Percentiles rank a stretch among this genome's conserved stretches.
phyloP scores from a whole-genome alignment of 352 stramenopile species.

The Plasmopara viticola region DNA sequence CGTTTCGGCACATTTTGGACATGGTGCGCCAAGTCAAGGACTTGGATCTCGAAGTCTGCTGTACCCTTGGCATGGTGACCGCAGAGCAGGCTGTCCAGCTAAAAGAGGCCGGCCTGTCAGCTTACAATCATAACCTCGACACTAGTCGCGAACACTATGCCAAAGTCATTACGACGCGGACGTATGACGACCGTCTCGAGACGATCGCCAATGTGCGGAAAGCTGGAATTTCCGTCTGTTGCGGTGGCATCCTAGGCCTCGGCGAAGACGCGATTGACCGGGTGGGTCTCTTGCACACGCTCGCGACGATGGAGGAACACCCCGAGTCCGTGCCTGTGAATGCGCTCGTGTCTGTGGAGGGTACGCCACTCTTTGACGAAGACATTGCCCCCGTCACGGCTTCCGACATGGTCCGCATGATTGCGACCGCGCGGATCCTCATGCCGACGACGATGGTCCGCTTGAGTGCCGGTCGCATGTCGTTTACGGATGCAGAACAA shows the following conservation, averaged over 20 bases:
- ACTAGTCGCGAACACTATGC: slow-evolving; percentile 97
- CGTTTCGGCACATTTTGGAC: slow-evolving; percentile 95
- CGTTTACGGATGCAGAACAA: slow-evolving; percentile 95
- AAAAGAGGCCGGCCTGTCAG: slow-evolving; percentile 95
- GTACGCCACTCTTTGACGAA: slow-evolving; percentile 91
- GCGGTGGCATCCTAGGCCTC: slow-evolving; percentile 95
- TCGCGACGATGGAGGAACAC: slow-evolving; percentile 94
- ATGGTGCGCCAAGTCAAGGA: slow-evolving; percentile 93
- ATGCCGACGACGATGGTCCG: slow-evolving; percentile 98
- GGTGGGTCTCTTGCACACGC: slow-evolving; percentile 92
- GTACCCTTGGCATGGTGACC: slow-evolving; percentile 96
- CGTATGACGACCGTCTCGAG: slow-evolving; percentile 94
- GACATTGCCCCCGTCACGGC: slow-evolving; percentile 85
- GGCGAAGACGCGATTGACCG: slow-evolving; percentile 93
- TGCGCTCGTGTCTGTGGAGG: slow-evolving; percentile 92
- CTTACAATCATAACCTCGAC: slow-evolving; percentile 99
- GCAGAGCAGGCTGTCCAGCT: slow-evolving; percentile 93
- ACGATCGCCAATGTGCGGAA: slow-evolving; percentile 96
- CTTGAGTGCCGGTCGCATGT: slow-evolving; percentile 93
- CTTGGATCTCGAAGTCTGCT: slow-evolving; percentile 94
- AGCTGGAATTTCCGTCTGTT: slow-evolving; percentile 96
- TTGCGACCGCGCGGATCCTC: slow-evolving; percentile 94
- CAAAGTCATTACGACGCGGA: slow-evolving; percentile 94
- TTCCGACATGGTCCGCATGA: slow-evolving; percentile 97
- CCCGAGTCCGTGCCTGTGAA: slow-evolving; percentile 97